phyloP scores from a whole-genome alignment of 768 basidiomycete genomes.

The Lepiota subincarnata region DNA sequence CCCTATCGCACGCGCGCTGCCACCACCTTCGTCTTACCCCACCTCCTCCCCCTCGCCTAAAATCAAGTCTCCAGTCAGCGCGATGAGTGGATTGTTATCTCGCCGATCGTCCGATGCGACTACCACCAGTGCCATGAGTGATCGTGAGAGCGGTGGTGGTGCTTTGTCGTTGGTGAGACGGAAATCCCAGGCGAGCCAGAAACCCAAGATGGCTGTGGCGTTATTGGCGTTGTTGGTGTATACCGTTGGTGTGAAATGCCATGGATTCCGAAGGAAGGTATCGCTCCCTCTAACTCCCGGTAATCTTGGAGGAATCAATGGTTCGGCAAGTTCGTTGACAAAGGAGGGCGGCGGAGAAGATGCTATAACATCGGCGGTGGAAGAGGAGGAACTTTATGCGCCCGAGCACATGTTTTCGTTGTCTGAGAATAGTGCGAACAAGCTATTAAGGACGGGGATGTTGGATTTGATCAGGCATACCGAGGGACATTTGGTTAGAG shows the following conservation, averaged over 20 bases:
- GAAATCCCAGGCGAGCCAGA: conserved; percentile 24
- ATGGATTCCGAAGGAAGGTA: conserved; percentile 49
- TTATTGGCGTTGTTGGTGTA: conserved; percentile 86
- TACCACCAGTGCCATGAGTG: no score
- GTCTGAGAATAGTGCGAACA: conserved; percentile 80
- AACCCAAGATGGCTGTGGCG: conserved; percentile 70
- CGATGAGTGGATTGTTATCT: no score
- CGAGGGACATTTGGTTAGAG: conserved; percentile 76
- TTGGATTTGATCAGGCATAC: conserved; percentile 88
- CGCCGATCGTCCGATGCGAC: no score
- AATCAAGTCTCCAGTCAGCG: no score
- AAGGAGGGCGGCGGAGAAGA: no score
- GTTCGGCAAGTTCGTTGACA: no score
- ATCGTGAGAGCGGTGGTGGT: background rate
- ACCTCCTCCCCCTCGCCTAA: background rate
- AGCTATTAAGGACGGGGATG: conserved; percentile 62
- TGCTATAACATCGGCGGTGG: conserved; percentile 79
- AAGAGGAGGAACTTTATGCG: conserved; percentile 82
- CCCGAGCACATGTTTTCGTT: conserved; percentile 90
- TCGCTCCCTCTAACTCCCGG: no score
- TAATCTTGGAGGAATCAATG: no score
- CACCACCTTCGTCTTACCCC: background rate
- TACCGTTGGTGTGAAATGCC: conserved; percentile 93
- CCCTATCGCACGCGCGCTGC: background rate
- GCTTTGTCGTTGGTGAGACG: background rate